Evolutionary conservation across 2,329 filamentous ascomycete genomes (phyloP), one percentile per base, ranked within the genome.

Genomic region (Aspergillus fumigatus): DNA sequence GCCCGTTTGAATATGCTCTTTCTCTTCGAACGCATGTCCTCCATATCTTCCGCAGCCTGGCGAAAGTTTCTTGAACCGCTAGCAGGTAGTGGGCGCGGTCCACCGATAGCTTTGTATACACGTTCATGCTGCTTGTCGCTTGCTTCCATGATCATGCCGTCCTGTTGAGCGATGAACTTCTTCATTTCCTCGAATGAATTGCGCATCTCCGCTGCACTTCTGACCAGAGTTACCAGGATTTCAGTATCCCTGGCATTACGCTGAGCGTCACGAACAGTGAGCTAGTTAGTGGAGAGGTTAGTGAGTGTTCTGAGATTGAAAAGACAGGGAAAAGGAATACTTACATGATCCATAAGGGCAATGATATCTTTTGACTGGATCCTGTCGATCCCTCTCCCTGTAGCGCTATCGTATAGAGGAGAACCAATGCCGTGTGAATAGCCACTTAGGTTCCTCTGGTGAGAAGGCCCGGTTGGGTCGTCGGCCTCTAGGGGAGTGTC

Each of bases 281-380:
- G 86, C 84, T 88, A 23, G 59, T 29, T 47, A 53, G 54, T 47
- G 5, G 32, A 38, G 50, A 35, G 45, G 60, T 75, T 54, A 76
- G 73, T 59, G 58, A 59, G 19, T 38, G 32, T 17, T 38, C 32
- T 38, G 32, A 32, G 9, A 9, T 21, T 11, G 48, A 57, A 43
- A 8, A 45, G 57, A 45, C 7, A 23, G 14, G 19, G 48, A 43
- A 14, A 27, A 8, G 26, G 48, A 55, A 49, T 51, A 79, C 85
- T 80, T 76, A 88, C 84, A 74, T 99, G 94, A 70, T 99, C 93
- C 94, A 99, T 99, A 59, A 99, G 79, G 25, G 93, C 91, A 61
- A 99, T 89, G 66, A 99, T 95, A 69, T 99, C 94, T 76, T 95
- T 94, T 48, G 92, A 96, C 71, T 97, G 88, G 52, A 99, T 97